phyloP scores from a whole-genome alignment of 163 green algal genomes.

The Scenedesmus sp. region DNA sequence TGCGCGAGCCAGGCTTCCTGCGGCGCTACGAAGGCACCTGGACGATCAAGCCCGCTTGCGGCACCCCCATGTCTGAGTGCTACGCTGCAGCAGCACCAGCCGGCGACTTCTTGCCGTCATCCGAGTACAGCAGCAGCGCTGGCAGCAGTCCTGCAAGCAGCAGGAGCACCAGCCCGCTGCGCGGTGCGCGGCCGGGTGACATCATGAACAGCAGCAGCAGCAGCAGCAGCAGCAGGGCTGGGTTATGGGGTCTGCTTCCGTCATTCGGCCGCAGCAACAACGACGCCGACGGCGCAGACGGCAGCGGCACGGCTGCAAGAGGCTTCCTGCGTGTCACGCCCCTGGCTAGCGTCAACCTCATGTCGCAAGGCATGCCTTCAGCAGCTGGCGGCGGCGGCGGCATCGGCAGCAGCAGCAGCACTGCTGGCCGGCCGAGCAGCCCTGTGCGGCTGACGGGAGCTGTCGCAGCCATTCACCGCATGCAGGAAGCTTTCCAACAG shows the following conservation, averaged over 20 bases:
- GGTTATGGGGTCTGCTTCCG: not conserved
- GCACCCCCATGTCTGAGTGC: conserved; percentile 13
- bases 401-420: not conserved
- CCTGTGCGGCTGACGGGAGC: conserved; percentile 29
- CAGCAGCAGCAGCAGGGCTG: not conserved
- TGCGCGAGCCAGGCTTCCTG: conserved; percentile 72
- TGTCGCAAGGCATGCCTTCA: conserved; percentile 2
- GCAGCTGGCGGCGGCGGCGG: not conserved
- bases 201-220: not conserved
- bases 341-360: conserved; percentile 14
- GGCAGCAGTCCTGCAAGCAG: conserved; percentile 37
- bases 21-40: conserved; percentile 51
- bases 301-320: not conserved
- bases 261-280: not conserved
- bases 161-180: not conserved
- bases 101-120: not conserved
- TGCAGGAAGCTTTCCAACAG: conserved; percentile 16
- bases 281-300: not conserved
- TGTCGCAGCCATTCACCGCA: conserved; percentile 33
- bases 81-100: not conserved
- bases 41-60: conserved; percentile 42
- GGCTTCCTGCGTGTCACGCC: not conserved
- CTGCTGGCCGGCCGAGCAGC: not conserved
- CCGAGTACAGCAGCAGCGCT: conserved; percentile 25
- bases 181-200: not conserved